These are phyloP conservation scores for Ajuga chamaepitys DNA, from an alignment of 257 asterid species.

Conservation along the genomic window DNA sequence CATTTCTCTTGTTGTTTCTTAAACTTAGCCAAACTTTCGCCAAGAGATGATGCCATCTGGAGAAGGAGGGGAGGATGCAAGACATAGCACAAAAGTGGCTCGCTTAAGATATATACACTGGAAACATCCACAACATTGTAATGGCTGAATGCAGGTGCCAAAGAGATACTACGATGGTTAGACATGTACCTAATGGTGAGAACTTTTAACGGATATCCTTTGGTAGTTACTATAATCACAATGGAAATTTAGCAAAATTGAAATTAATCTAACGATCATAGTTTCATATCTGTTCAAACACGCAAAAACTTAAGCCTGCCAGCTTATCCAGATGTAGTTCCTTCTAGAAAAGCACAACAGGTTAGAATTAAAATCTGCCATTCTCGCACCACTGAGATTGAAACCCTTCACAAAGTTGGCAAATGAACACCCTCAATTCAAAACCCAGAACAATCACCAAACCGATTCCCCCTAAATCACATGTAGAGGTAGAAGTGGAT, in stretches of 20 bases:
- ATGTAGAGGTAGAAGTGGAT: not conserved
- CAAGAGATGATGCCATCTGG: conserved; percentile 48
- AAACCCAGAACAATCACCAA: not conserved
- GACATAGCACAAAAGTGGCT: not conserved
- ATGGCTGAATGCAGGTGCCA: not conserved
- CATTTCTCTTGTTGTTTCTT: conserved; percentile 70
- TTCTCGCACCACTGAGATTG: not conserved
- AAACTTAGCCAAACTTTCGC: conserved; percentile 43
- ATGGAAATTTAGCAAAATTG: not conserved
- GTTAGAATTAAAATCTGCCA: not conserved
- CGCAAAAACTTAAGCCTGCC: no score
- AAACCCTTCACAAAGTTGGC: not conserved
- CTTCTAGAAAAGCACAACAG: not conserved
- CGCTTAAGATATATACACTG: not conserved
- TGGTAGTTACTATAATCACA: not conserved
- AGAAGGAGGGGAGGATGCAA: not conserved
- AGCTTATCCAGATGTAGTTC: no score
- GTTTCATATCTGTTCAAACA: not conserved
- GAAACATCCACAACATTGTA: not conserved
- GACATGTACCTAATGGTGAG: not conserved
- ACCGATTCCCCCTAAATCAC: not conserved
- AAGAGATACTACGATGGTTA: not conserved
- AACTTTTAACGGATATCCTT: not conserved
- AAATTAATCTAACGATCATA: not conserved
- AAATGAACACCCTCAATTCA: not conserved